phyloP scores from a whole-genome alignment of 495 filamentous ascomycete genomes.

The Niebla homalea region DNA sequence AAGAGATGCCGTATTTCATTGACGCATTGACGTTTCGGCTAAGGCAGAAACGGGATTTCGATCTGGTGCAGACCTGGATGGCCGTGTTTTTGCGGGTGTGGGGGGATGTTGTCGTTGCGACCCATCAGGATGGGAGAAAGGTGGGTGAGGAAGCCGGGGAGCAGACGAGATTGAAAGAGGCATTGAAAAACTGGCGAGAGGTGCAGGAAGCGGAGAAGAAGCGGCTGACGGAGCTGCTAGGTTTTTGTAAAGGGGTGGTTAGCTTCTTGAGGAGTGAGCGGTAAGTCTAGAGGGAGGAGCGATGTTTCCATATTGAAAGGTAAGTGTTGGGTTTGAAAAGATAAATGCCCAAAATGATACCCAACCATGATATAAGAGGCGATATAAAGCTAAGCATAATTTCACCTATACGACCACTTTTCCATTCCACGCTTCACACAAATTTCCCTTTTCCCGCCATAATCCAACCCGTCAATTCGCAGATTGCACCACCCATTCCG shows the following conservation, averaged over 20 bases:
- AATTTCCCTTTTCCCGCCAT: no score
- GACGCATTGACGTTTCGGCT: slow-evolving; percentile 57
- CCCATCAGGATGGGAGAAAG: slow-evolving; percentile 23
- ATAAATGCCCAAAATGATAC: no score
- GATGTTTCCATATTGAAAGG: no score
- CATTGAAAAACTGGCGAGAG: slow-evolving; percentile 49
- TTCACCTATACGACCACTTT: no score
- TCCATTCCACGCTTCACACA: no score
- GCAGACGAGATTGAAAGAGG: slow-evolving; percentile 44
- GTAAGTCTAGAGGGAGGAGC: not conserved
- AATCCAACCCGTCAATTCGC: no score
- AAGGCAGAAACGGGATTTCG: slow-evolving; percentile 60
- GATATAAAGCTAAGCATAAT: no score
- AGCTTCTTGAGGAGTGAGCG: slow-evolving; percentile 61
- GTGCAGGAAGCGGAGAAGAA: slow-evolving; percentile 54
- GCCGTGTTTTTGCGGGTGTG: slow-evolving; percentile 75
- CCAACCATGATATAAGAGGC: no score
- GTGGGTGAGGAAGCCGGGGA: slow-evolving; percentile 45
- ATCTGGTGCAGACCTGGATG: slow-evolving; percentile 94
- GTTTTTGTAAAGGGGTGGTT: slow-evolving; percentile 80
- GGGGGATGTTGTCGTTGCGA: slow-evolving; percentile 37
- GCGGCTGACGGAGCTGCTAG: slow-evolving; percentile 62
- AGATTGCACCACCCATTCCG: no score
- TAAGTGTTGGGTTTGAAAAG: no score
- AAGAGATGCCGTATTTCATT: slow-evolving; percentile 58